Evolutionary conservation across 164 flowering plant species (phyloP), one percentile per base, ranked within the genome.

Genomic region (Stephania japonica): DNA sequence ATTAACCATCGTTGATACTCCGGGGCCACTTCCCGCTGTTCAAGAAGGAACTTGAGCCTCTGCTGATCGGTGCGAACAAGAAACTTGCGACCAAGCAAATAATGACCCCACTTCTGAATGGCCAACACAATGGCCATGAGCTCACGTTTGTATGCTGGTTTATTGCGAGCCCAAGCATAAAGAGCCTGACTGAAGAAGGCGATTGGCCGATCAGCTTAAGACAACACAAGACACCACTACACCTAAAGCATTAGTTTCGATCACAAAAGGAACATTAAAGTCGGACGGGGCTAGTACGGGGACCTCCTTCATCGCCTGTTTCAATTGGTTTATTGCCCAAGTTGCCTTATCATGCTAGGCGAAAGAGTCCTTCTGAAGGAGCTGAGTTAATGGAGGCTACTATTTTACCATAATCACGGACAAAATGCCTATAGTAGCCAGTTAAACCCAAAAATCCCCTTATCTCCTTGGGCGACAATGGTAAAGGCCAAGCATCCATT

Each of bases 341-440:
- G 7, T 8, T 9, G 77, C 70, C 14, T 16, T 16, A 1, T 64
- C 56, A 12, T 16, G 24, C 80, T 74, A 78, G 0, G 4, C 1
- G 42, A 78, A 78, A 8, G 1, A 5, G 4, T 32, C 67, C 13
- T 78, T 73, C 43, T 42, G 65, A 4, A 74, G 38, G 4, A 78
- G 10, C 4, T 14, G 21, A 1, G 80, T 78, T 0, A 78, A n/a
- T 14, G 75, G 18, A 69, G 8, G 26, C 18, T 6, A 8, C 49
- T 1, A 70, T 25, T 2, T 12, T 16, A 0, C 47, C 72, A 50
- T 53, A 70, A 12, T 70, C 23, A 5, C 32, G 26, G 1, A 70
- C 47, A 25, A 70, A 70, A 4, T 50, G 53, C 7, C 42, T 41
- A 9, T 70, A 70, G 19, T 70, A 70, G 0, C 72, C 43, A 0